Conservation (phyloP, 129 eudicot species). For the Flaveria brownii region DNA sequence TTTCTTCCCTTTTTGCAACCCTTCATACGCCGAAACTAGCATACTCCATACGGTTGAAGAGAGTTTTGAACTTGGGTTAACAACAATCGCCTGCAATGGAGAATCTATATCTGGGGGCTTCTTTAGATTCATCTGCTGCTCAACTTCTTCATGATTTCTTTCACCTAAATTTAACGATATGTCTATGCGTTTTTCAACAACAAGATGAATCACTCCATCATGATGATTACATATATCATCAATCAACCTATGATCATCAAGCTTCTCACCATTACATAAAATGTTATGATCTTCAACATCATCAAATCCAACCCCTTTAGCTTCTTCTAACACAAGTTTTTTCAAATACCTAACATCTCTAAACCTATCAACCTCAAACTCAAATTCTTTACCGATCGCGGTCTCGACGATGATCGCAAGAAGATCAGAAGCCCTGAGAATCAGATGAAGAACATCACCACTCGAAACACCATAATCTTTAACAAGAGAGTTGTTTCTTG, state of each 20-base stretch:
- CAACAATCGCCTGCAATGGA: conserved; percentile 48
- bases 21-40: conserved; percentile 44
- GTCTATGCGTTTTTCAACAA: conserved; percentile 26
- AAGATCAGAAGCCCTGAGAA: conserved; percentile 60
- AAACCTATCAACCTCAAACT: conserved; percentile 62
- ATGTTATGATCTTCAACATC: conserved; percentile 51
- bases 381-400: conserved; percentile 51
- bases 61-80: conserved; percentile 37
- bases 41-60: conserved; percentile 40
- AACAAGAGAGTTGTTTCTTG: conserved; percentile 57
- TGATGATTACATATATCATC: conserved; percentile 51
- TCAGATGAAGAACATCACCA: conserved; percentile 65
- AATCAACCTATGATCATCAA: conserved; percentile 65
- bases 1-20: conserved; percentile 48
- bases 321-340: conserved; percentile 50
- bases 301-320: conserved; percentile 40
- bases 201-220: conserved; percentile 47
- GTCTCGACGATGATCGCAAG: conserved; percentile 55
- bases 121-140: conserved; percentile 36
- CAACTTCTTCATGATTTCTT: conserved; percentile 44
- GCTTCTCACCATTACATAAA: conserved; percentile 55
- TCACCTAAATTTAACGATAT: conserved; percentile 24
- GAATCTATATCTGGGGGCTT: conserved; percentile 48
- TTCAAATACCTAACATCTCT: conserved; percentile 57
- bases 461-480: conserved; percentile 65